Conservation (phyloP, 768 basidiomycete species). For the Tephrocybe sp. region DNA sequence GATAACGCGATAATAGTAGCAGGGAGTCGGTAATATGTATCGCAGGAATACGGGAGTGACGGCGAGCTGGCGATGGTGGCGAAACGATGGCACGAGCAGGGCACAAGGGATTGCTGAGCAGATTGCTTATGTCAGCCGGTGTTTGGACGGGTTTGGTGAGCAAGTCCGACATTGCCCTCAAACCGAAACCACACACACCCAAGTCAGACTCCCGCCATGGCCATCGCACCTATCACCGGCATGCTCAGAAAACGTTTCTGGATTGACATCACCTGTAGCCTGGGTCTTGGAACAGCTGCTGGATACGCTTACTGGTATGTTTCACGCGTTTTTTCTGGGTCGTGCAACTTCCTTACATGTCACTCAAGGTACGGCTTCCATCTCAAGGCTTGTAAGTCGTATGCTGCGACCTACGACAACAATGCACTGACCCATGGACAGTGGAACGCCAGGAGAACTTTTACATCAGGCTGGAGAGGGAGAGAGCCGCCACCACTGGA, state of each 20-base stretch:
- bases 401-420: background rate
- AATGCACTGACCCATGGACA: conserved; percentile 28
- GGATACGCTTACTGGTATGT: conserved; percentile 87
- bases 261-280: conserved; percentile 73
- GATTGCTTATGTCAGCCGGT: conserved; percentile 20
- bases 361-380: conserved; percentile 78
- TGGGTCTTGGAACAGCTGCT: conserved; percentile 74
- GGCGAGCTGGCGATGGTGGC: conserved; percentile 22
- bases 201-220: conserved; percentile 44
- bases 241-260: conserved; percentile 92
- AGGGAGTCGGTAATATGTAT: conserved; percentile 17
- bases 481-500: conserved; percentile 37
- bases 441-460: conserved; percentile 83
- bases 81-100: conserved; percentile 22
- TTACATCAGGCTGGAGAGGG: conserved; percentile 83
- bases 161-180: conserved; percentile 39
- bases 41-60: conserved; percentile 20
- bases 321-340: conserved; percentile 9
- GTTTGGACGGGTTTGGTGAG: conserved; percentile 19
- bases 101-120: conserved; percentile 24
- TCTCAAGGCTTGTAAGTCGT: conserved; percentile 67
- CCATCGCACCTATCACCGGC: conserved; percentile 90
- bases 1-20: conserved; percentile 20
- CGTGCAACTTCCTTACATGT: conserved; percentile 18
- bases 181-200: conserved; percentile 22